Evolutionary conservation across 2,329 filamentous ascomycete species (phyloP), one percentile per base, ranked within the genome.

Genomic region (Daldinia sp.): DNA sequence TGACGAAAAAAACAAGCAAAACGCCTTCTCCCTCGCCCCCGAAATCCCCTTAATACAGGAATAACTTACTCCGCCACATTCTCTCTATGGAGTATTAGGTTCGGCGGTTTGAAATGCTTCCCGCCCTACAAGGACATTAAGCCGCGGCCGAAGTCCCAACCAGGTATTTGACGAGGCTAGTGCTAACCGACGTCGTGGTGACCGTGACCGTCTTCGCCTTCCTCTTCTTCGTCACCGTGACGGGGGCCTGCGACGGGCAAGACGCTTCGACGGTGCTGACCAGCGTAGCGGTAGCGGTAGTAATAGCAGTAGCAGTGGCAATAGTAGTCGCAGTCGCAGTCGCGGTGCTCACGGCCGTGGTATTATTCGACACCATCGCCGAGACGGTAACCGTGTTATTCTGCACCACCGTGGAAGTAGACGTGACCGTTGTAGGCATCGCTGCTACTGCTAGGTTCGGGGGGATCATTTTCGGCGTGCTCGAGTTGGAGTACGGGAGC

Each of bases 211-310:
- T 54, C 51, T 37, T 23, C 7, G 51, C 23, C 51, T 26, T 39
- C 4, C 6, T 54, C 51, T n/a, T 39, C 51, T 35, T 54, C 10
- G 61, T 60, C 9, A 15, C 26, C 28, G 65, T 60, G 3, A 57
- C 30, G 2, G 61, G 61, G 54, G 57, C 46, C 7, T 35, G 54
- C 1, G 59, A 28, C 18, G 62, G 64, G 26, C 30, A 41, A 9
- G 51, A 54, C 6, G 51, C 0, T 0, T 51, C 18, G 12, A 26
- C 13, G 26, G 44, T 63, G 57, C 15, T 41, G 20, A 42, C 7
- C 5, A 56, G 2, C 3, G 57, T 55, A 1, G n/a, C 9, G 3
- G 10, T 26, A 4, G 26, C 26, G 46, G 46, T 33, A 4, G 3
- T 26, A 12, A n/a, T 56, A 28, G 13, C 46, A 35, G 33, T 56